A percentile compares a stretch with the other conserved stretches of the same genome.
phyloP scores from a whole-genome alignment of 306 rosid genomes.

The Prunus armeniaca region DNA sequence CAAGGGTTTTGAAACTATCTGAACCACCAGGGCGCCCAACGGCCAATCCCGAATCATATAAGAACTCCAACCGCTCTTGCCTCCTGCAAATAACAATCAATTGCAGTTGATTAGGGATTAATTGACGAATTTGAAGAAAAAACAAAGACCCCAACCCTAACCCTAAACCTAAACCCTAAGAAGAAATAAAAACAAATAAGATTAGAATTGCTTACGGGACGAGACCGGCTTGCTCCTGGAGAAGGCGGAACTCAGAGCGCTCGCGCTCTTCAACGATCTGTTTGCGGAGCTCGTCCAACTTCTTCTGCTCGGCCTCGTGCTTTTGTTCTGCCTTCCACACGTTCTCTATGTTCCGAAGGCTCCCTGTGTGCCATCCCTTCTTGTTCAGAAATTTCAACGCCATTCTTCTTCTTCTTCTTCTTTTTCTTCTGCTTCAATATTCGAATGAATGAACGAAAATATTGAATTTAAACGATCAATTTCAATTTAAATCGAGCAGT shows the following conservation, averaged over 20 bases:
- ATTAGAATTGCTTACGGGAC: constrained; percentile 53
- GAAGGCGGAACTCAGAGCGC: constrained; percentile 82
- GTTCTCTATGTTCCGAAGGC: constrained; percentile 85
- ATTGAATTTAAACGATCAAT: neutral
- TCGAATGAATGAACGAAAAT: neutral
- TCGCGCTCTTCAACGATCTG: constrained; percentile 88
- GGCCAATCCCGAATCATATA: constrained; percentile 85
- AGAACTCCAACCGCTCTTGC: constrained; percentile 89
- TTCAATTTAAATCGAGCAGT: neutral
- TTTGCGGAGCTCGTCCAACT: constrained; percentile 88
- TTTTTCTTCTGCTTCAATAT: neutral
- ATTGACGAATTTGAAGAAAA: neutral
- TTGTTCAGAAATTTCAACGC: constrained; percentile 91
- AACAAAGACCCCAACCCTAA: neutral
- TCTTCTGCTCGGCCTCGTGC: constrained; percentile 81
- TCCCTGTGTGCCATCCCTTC: constrained; percentile 99
- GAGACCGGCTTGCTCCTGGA: constrained; percentile 94
- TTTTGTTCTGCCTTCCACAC: constrained; percentile 99
- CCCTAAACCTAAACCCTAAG: neutral
- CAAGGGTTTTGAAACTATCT: constrained; percentile 74
- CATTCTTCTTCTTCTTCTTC: constrained; percentile 32
- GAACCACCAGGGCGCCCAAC: constrained; percentile 59
- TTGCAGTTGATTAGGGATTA: neutral
- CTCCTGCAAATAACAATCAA: constrained; percentile 38
- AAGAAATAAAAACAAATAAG: neutral